phyloP scores from a whole-genome alignment of 1,139 yeast genomes.

The Scheffersomyces quercinus region DNA sequence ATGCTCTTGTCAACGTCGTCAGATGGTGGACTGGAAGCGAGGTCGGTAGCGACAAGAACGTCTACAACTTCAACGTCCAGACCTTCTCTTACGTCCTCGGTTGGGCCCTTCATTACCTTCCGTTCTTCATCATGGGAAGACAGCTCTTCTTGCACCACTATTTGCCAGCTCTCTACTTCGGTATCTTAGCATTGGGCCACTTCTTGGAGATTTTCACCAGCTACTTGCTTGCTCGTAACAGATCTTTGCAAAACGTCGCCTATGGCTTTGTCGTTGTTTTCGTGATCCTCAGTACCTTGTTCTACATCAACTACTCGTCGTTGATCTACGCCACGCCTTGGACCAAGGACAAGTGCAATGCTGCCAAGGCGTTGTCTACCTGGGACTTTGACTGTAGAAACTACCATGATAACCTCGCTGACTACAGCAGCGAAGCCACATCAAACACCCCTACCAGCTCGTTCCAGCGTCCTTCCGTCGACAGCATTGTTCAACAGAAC shows the following conservation, averaged over 20 bases:
- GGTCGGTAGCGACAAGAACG: constrained; percentile 52
- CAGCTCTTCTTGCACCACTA: constrained; percentile 93
- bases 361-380: constrained; percentile 55
- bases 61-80: constrained; percentile 72
- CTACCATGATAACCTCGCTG: constrained; percentile 39
- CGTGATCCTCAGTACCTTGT: constrained; percentile 50
- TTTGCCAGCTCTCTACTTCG: constrained; percentile 87
- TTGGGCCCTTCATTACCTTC: constrained; percentile 81
- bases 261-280: constrained; percentile 48
- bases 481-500: too few species aligned
- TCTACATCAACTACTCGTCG: constrained; percentile 68
- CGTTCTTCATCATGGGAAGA: constrained; percentile 91
- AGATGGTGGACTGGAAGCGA: constrained; percentile 74
- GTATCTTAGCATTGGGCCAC: constrained; percentile 81
- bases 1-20: constrained; percentile 55
- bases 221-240: constrained; percentile 41
- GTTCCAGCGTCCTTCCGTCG: background rate
- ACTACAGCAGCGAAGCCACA: constrained; percentile 18
- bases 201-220: constrained; percentile 67
- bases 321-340: constrained; percentile 80
- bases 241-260: constrained; percentile 35
- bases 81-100: constrained; percentile 70
- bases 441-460: background rate
- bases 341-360: constrained; percentile 68
- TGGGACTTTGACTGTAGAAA: constrained; percentile 88